Percentiles rank a stretch among this genome's conserved stretches.
Evolutionary conservation across 495 filamentous ascomycete genomes (phyloP).

Genomic region (Zalerion maritima): DNA sequence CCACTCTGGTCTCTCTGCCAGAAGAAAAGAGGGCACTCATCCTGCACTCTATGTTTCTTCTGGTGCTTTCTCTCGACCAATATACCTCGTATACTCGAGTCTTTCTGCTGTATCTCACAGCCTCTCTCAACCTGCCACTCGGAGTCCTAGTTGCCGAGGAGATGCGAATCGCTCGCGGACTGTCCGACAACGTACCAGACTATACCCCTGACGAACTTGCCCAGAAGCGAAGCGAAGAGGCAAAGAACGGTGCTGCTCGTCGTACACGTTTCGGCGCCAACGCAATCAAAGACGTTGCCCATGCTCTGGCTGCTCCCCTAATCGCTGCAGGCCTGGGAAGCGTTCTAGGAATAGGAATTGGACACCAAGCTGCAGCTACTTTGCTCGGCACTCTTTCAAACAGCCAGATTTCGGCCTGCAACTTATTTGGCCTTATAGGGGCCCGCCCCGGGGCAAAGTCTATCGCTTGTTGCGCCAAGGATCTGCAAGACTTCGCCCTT

Average conservation of each 20-base stretch:
- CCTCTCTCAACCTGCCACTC: constrained; percentile 51
- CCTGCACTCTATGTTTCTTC: constrained; percentile 48
- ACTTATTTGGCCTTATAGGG: constrained; percentile 81
- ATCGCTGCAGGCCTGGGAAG: constrained; percentile 71
- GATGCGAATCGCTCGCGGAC: constrained; percentile 52
- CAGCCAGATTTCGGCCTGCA: constrained; percentile 62
- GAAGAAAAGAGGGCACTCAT: constrained; percentile 32
- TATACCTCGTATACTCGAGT: constrained; percentile 66
- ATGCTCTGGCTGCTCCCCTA: constrained; percentile 66
- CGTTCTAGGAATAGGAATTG: constrained; percentile 67
- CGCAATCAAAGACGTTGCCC: constrained; percentile 57
- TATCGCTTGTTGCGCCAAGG: constrained; percentile 76
- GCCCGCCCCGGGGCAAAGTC: constrained; percentile 70
- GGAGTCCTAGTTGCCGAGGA: constrained; percentile 57
- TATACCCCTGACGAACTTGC: constrained; percentile 54
- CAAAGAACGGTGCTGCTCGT: constrained; percentile 40
- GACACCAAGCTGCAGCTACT: constrained; percentile 48
- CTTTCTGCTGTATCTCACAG: constrained; percentile 52
- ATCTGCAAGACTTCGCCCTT: constrained; percentile 83
- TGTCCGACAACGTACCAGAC: constrained; percentile 58
- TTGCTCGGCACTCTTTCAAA: constrained; percentile 68
- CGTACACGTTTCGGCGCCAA: constrained; percentile 76
- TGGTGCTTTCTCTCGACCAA: constrained; percentile 67
- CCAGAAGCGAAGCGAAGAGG: constrained; percentile 53
- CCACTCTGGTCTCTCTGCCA: constrained; percentile 22